Evolutionary conservation across 2,329 filamentous ascomycete species (phyloP), one percentile per base, ranked within the genome.

Genomic region (Colletotrichum sp.): DNA sequence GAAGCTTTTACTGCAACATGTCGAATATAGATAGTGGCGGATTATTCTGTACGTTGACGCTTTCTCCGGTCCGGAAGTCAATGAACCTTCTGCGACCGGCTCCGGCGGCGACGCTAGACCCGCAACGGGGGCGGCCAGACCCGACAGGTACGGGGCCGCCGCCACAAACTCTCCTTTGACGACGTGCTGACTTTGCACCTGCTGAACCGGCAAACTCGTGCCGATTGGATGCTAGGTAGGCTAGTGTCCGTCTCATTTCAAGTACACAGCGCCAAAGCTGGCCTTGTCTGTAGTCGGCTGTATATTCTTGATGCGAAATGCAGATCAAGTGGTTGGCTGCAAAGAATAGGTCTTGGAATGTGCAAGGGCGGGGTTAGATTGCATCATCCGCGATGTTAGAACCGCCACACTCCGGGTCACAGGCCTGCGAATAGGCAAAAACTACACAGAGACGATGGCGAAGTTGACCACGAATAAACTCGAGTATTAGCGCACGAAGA

Each of bases 261-360:
- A 39, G 36, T 19, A 3, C 8, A 8, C 19, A 44, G 39, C 39
- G 8, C 39, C 39, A 6, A 6, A 6, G 39, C 0, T 0, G 9
- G 39, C 19, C 44, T 48, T 48, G 39, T 12, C 44, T 7, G 3
- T 48, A 3, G 3, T n/a, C 11, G n/a, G 6, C 19, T 4, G n/a
- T 4, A 7, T 22, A 0, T 6, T 48, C n/a, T 11, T 13, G 5
- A 48, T 22, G 44, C 1, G 39, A 44, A n/a, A 12, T n/a, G 19
- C 39, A 44, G 8, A 0, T 22, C 44, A 0, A 48, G 44, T 22
- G 6, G n/a, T 48, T 48, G 44, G 11, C n/a, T 48, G 44, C n/a
- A 48, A 7, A 0, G n/a, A 13, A 4, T 0, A 48, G 44, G n/a
- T 6, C 11, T 22, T 4, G 0, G 0, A 48, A 4, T 6, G 19